Conservation (phyloP, 805 yeast genomes). For the Torulaspora delbrueckii region DNA sequence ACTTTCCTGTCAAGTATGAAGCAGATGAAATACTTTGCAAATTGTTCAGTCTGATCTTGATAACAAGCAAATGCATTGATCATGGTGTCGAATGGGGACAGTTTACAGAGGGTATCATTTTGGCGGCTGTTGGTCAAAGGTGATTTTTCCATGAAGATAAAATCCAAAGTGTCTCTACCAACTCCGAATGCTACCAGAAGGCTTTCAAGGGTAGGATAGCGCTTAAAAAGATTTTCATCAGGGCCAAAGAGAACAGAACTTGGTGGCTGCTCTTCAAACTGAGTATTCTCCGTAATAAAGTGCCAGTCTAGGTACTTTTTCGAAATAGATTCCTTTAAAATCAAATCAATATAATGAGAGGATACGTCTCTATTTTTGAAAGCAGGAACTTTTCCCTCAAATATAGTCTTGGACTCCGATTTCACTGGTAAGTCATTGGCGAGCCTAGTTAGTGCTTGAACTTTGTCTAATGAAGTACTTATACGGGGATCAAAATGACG, state of each 20-base stretch:
- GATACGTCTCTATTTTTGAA: conserved; percentile 6
- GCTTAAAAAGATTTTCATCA: background rate
- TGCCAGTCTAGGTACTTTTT: conserved; percentile 28
- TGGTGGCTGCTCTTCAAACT: conserved; percentile 8
- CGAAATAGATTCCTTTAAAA: conserved; percentile 20
- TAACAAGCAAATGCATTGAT: conserved; percentile 8
- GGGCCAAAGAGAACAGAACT: background rate
- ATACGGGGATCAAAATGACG: conserved; percentile 19
- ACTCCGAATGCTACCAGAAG: conserved; percentile 24
- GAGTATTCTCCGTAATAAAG: conserved; percentile 18
- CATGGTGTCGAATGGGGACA: conserved; percentile 24
- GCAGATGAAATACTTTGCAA: conserved; percentile 16
- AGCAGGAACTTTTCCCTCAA: background rate
- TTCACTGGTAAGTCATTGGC: conserved; percentile 4
- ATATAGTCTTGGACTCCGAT: background rate
- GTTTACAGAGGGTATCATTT: conserved; percentile 19
- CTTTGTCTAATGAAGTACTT: conserved; percentile 9
- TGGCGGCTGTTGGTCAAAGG: conserved; percentile 6
- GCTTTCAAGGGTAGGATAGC: conserved; percentile 8
- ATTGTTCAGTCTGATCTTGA: conserved; percentile 6
- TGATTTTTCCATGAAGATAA: background rate
- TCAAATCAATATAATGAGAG: conserved; percentile 17
- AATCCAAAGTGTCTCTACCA: conserved; percentile 1
- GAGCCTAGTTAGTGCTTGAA: conserved; percentile 7
- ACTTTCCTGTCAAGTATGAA: conserved; percentile 29